A percentile compares a stretch with the other conserved stretches of the same genome.
Conservation (phyloP, 108 stramenopile species). For the Cyclotella cryptica region DNA sequence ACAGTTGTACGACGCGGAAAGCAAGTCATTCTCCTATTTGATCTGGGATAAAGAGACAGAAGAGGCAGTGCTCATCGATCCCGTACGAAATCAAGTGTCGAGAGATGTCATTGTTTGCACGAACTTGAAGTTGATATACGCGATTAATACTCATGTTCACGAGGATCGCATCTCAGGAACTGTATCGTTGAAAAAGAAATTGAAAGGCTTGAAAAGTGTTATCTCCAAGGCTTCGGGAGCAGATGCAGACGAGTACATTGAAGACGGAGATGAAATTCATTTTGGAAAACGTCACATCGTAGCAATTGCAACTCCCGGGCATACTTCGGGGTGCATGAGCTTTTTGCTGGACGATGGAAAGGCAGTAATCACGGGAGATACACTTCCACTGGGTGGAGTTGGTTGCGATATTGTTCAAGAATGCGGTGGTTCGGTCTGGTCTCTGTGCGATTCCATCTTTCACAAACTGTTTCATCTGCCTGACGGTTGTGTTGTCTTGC, state of each 20-base stretch:
- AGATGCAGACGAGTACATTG: constrained; percentile 70
- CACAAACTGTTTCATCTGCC: constrained; percentile 84
- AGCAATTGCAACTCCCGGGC: constrained; percentile 87
- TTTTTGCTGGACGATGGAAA: constrained; percentile 82
- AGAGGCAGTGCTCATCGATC: constrained; percentile 92
- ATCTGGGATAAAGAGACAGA: constrained; percentile 81
- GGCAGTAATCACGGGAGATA: constrained; percentile 92
- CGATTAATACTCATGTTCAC: constrained; percentile 82
- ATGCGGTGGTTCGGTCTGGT: constrained; percentile 74
- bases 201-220: constrained; percentile 73
- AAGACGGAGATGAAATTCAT: constrained; percentile 67
- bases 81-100: constrained; percentile 86
- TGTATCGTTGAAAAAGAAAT: constrained; percentile 65
- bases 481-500: constrained; percentile 76
- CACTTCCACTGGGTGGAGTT: constrained; percentile 82
- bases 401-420: constrained; percentile 73
- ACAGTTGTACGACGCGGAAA: constrained; percentile 92
- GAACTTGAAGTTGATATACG: constrained; percentile 77
- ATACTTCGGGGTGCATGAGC: constrained; percentile 86
- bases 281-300: constrained; percentile 76
- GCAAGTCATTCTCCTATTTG: constrained; percentile 89
- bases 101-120: constrained; percentile 76
- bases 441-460: constrained; percentile 73
- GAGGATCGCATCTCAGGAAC: constrained; percentile 94
- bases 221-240: constrained; percentile 77